phyloP scores from a whole-genome alignment of 148 eudicot species.

The Beta vulgaris region DNA sequence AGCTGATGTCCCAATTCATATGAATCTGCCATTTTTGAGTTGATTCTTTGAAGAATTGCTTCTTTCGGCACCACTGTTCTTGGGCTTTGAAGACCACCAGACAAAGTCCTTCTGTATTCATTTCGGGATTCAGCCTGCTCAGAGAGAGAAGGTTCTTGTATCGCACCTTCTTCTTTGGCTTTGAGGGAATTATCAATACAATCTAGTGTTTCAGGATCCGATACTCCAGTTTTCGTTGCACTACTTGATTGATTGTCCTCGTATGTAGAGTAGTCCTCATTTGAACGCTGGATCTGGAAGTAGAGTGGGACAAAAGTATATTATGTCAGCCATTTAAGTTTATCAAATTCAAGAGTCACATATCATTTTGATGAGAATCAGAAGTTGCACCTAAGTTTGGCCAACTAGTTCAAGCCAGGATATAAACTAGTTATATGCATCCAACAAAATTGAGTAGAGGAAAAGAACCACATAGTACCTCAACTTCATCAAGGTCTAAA shows the following conservation, averaged over 20 bases:
- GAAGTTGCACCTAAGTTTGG: not conserved
- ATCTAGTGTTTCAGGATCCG: conserved; percentile 29
- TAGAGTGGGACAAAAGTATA: conserved; percentile 1
- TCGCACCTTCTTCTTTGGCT: conserved; percentile 18
- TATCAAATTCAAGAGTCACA: not conserved
- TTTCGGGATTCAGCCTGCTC: conserved; percentile 29
- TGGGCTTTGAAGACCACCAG: conserved; percentile 84
- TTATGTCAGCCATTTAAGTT: not conserved
- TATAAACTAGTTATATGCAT: not conserved
- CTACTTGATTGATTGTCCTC: conserved; percentile 32
- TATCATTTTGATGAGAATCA: not conserved
- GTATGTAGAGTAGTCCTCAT: conserved; percentile 50
- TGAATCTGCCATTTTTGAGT: conserved; percentile 60
- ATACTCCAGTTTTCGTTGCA: conserved; percentile 16
- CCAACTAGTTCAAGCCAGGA: not conserved
- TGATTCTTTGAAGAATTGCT: conserved; percentile 64
- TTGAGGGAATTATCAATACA: conserved; percentile 14
- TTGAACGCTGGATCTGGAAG: conserved; percentile 53
- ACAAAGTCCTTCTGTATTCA: conserved; percentile 62
- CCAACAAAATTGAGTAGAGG: not conserved
- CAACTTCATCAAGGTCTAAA: conserved; percentile 52
- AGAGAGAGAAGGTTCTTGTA: conserved; percentile 20
- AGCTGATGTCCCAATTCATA: conserved; percentile 72
- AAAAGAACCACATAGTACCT: conserved; percentile 37
- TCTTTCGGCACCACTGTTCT: conserved; percentile 54